These are phyloP conservation scores for Teunomyces gatunensis DNA, from an alignment of 805 yeast genomes.

Conservation along the genomic window DNA sequence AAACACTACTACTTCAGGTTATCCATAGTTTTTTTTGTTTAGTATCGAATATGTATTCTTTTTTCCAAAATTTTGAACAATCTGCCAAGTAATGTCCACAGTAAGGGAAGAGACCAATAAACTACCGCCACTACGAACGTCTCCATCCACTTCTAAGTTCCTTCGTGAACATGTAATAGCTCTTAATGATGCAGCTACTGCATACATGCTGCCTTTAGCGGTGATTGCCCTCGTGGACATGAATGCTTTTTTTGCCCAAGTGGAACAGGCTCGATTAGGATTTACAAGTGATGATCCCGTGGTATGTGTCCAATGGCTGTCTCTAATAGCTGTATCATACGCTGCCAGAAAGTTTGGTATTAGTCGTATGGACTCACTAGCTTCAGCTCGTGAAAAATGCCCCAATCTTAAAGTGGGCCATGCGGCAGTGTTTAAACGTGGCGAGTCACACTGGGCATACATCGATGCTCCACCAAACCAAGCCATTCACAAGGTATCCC, in stretches of 20 bases:
- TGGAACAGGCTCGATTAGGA: constrained; percentile 75
- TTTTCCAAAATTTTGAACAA: background rate
- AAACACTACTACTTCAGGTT: too few relatives aligned
- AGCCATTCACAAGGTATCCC: constrained; percentile 71
- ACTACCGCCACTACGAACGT: background rate
- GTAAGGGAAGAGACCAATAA: background rate
- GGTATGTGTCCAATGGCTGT: constrained; percentile 91
- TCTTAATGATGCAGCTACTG: constrained; percentile 42
- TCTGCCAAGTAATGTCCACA: background rate
- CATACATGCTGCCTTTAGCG: constrained; percentile 68
- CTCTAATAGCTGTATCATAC: constrained; percentile 85
- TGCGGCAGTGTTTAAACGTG: constrained; percentile 89
- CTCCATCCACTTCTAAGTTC: constrained; percentile 34
- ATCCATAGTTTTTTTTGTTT: too few relatives aligned
- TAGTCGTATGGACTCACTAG: constrained; percentile 68
- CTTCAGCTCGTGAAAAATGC: constrained; percentile 70
- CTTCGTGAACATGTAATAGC: constrained; percentile 49
- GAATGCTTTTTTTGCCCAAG: constrained; percentile 96
- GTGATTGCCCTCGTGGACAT: constrained; percentile 84
- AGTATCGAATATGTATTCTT: background rate
- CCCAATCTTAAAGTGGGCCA: constrained; percentile 78
- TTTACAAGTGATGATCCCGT: constrained; percentile 71
- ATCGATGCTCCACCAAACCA: constrained; percentile 57
- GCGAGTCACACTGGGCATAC: constrained; percentile 82
- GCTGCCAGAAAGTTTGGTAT: constrained; percentile 87